A percentile compares a stretch with the other conserved stretches of the same genome.
phyloP scores from a whole-genome alignment of 208 protist species.

The Crithidia brevicula region DNA sequence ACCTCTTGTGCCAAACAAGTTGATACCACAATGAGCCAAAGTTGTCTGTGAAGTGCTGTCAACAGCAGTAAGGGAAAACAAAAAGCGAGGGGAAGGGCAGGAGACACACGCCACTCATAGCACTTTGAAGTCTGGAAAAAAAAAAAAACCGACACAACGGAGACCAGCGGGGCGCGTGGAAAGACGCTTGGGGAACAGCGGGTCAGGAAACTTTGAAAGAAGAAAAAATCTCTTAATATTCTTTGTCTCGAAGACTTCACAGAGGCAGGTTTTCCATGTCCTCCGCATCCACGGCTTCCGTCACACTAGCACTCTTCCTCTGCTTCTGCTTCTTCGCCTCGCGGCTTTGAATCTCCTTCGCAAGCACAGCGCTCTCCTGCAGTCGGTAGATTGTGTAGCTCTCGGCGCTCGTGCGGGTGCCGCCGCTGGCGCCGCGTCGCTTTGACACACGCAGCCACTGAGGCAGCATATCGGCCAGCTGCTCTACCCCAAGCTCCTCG shows the following conservation, averaged over 20 bases:
- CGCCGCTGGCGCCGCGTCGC: background rate
- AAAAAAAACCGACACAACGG: background rate
- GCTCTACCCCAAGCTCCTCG: conserved; percentile 40
- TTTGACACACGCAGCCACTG: conserved; percentile 58
- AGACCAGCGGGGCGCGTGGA: background rate
- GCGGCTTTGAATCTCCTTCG: conserved; percentile 17
- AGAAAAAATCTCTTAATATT: too few relatives aligned
- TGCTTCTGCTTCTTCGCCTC: background rate
- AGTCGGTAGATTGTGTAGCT: conserved; percentile 18
- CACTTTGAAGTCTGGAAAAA: background rate
- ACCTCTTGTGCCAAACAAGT: too few relatives aligned
- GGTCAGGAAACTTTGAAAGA: too few relatives aligned
- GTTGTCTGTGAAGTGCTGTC: too few relatives aligned
- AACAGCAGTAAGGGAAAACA: background rate
- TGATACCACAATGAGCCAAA: too few relatives aligned
- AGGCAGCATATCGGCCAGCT: conserved; percentile 43
- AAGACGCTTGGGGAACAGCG: too few relatives aligned
- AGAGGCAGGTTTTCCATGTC: conserved; percentile 9
- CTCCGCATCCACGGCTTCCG: conserved; percentile 2
- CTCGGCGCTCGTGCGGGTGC: background rate
- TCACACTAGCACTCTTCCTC: background rate
- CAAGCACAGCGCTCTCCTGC: conserved; percentile 10
- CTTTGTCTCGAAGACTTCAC: too few relatives aligned
- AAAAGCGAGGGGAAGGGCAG: too few relatives aligned
- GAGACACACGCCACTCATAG: too few relatives aligned